phyloP scores from a whole-genome alignment of 192 early-diverging fungal species.

The Coemansia sp. region DNA sequence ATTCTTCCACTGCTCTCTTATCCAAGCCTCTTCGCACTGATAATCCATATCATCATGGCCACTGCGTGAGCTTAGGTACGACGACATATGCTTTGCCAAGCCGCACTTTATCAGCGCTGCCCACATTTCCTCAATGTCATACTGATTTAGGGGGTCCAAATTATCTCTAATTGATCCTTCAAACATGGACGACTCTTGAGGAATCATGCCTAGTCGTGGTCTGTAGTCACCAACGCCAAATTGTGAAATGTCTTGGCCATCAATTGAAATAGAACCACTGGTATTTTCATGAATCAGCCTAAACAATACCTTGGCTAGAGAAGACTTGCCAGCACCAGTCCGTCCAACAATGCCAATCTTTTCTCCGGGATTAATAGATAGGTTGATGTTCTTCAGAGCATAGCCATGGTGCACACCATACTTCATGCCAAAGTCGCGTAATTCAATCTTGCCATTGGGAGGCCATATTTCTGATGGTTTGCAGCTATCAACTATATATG shows the following conservation, averaged over 20 bases:
- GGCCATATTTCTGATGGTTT: conserved; percentile 29
- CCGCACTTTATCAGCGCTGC: no score
- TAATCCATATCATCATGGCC: no score
- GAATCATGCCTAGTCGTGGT: conserved; percentile 48
- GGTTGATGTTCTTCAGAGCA: conserved; percentile 45
- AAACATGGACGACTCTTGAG: conserved; percentile 70
- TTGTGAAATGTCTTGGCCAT: conserved; percentile 71
- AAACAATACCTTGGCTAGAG: conserved; percentile 62
- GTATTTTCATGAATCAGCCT: conserved; percentile 63
- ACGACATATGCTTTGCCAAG: no score
- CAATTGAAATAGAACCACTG: conserved; percentile 65
- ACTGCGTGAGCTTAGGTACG: no score
- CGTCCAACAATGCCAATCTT: conserved; percentile 60
- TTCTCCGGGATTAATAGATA: conserved; percentile 60
- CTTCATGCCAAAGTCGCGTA: conserved; percentile 25
- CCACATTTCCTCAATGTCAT: no score
- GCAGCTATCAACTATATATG: conserved; percentile 3
- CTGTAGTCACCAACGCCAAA: conserved; percentile 73
- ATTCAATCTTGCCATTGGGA: conserved; percentile 21
- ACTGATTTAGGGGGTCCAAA: conserved; percentile 20
- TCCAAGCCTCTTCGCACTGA: no score
- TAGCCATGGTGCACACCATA: conserved; percentile 18
- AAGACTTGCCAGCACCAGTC: conserved; percentile 68
- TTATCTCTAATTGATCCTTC: conserved; percentile 65
- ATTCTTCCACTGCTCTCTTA: no score